phyloP scores from a whole-genome alignment of 2,329 filamentous ascomycete genomes.

The Elsinoe necatrix region DNA sequence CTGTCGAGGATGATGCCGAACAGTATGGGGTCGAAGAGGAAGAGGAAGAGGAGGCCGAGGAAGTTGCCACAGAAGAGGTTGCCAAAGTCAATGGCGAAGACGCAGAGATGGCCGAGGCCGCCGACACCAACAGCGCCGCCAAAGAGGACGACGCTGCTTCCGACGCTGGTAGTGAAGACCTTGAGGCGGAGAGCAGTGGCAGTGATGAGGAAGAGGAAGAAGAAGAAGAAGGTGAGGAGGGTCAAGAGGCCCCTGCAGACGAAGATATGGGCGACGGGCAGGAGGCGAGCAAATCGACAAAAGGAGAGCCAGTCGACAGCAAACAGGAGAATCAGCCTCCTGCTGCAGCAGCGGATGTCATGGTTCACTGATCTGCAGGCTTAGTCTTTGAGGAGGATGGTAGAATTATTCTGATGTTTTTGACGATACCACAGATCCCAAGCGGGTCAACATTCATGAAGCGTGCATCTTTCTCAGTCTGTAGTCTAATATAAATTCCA shows the following conservation, averaged over 20 bases:
- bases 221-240: conserved; percentile 48
- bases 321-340: conserved; percentile 11
- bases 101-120: conserved; percentile 65
- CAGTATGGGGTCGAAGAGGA: conserved; percentile 78
- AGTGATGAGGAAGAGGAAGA: conserved; percentile 63
- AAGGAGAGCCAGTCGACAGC: conserved; percentile 13
- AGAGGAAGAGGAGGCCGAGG: conserved; percentile 60
- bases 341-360: conserved; percentile 16
- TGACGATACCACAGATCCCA: conserved; percentile 11
- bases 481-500: neutral
- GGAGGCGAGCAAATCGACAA: neutral
- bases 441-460: conserved; percentile 2
- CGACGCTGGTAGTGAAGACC: conserved; percentile 69
- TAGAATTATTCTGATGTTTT: conserved; percentile 2
- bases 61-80: conserved; percentile 42
- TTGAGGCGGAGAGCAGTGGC: conserved; percentile 67
- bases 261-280: conserved; percentile 16
- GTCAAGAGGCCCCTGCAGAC: conserved; percentile 27
- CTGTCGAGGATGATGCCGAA: conserved; percentile 69
- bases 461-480: conserved; percentile 12
- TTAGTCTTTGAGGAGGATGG: neutral
- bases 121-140: conserved; percentile 42
- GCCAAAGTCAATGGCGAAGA: conserved; percentile 49
- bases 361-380: conserved; percentile 17
- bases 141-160: conserved; percentile 57